Base-by-base conservation (phyloP, 2,329 filamentous ascomycete species). In the Dothideomycetidae sp. region DNA sequence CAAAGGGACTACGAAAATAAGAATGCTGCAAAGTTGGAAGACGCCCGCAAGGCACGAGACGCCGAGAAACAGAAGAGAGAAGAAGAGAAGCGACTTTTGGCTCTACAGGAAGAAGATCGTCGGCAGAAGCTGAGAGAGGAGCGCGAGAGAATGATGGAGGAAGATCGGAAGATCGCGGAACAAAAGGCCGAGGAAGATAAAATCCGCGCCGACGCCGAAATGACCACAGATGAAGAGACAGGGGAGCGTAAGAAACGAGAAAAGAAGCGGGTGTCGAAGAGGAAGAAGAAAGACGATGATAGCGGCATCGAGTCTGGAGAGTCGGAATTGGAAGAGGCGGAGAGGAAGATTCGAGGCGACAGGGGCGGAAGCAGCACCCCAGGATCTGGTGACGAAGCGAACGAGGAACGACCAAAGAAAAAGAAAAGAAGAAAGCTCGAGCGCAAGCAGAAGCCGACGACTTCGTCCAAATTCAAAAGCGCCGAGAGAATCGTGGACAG, bases 1-100 rank as follows among this genome's bases (percentile, higher is more conserved):
- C 90, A 98, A 56, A 78, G 74, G 44, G 82, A 92, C 45, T 96
- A 93, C 57, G 90, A 98, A 57, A 79, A 85, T 50, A 84, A 82
- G 64, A 94, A 96, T 55, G 83, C 85, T 23, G 75, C 81, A 50
- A 92, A 90, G 57, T 72, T 96, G 3, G 73, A 80, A 44, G 77
- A 84, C 37, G 86, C 90, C 5, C 72, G 81, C 23, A 75, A 81
- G 50, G 71, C 76, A 43, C 79, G 88, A 37, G 81, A 96, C 50
- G 79, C 77, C 3, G 86, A 93, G 55, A 65, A 86, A 13, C 72
- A 69, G 42, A 75, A 73, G 43, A 78, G 83, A 5, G 85, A 93
- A 54, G 85, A 85, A 45, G 76, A 78, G 53, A 75, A 78, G 30
- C 67, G 74, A 46, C 74, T 71, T 48, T 71, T 70, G 1, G 67